These are phyloP conservation scores for Phyllosticta capitalensis DNA, from an alignment of 2,329 filamentous ascomycete genomes.

Conservation along the genomic window DNA sequence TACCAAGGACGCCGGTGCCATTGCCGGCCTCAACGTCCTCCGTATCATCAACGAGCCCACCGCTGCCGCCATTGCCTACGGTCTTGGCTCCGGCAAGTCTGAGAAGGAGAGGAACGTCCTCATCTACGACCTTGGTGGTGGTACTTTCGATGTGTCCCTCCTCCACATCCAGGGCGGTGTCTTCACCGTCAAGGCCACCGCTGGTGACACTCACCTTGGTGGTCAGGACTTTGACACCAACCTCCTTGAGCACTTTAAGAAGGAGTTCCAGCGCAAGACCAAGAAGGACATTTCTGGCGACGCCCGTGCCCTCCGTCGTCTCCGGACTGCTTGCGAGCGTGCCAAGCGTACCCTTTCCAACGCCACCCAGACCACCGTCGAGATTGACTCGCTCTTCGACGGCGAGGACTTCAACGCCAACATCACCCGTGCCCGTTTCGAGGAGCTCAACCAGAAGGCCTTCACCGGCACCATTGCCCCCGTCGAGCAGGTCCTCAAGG, in stretches of 20 bases:
- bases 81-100: conserved; percentile 88
- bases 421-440: conserved; percentile 97
- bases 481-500: conserved; percentile 93
- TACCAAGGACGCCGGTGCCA: conserved; percentile 98
- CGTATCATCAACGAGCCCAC: conserved; percentile 99
- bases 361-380: conserved; percentile 92
- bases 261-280: conserved; percentile 77
- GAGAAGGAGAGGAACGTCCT: conserved; percentile 98
- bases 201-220: conserved; percentile 94
- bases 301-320: conserved; percentile 85
- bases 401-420: conserved; percentile 95
- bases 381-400: conserved; percentile 98
- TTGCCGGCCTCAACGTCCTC: conserved; percentile 93
- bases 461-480: conserved; percentile 91
- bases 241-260: conserved; percentile 92
- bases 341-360: conserved; percentile 98
- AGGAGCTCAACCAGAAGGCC: conserved; percentile 93
- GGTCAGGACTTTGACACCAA: conserved; percentile 95
- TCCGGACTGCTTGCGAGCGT: conserved; percentile 97
- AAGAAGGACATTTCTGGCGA: conserved; percentile 67
- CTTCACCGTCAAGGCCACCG: conserved; percentile 97
- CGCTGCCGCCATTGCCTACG: conserved; percentile 95
- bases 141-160: conserved; percentile 99
- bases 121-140: conserved; percentile 99
- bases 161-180: conserved; percentile 98